Evolutionary conservation across 345 rosid genomes (phyloP), one percentile per base, ranked within the genome.

Genomic region (Raphanus raphanistrum): DNA sequence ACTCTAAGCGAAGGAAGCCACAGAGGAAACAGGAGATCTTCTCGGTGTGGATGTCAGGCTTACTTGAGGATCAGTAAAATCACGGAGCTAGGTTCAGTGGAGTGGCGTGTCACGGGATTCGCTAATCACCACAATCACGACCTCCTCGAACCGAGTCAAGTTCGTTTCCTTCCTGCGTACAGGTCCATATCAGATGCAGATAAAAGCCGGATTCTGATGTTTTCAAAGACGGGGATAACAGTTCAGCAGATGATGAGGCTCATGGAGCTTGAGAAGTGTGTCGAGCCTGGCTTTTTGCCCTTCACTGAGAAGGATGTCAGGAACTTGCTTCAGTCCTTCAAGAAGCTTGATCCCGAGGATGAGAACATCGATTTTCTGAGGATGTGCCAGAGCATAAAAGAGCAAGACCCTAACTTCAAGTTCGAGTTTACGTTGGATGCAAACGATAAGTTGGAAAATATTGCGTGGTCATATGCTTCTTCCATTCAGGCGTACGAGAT

Each of bases 181-280:
- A 87, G 97, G 74, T 88, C 97, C 27, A 94, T 94, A 73, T 90
- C 98, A 16, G 97, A 92, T 63, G 74, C 92, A 13, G 98, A 94
- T 86, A 92, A 88, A 83, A 94, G 88, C 82, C 81, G 97, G 38
- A 89, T 94, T 71, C 87, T 94, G 62, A 92, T 94, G 97, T 94
- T 94, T 90, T 97, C 98, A 10, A 92, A 92, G 85, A 94, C 98
- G 0, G 97, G 97, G 66, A 94, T 94, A 66, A 86, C 98, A 1
- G 93, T 94, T 66, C 98, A 94, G 86, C 98, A 94, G 85, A 94
- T 94, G 98, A 90, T 94, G 94, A 88, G 91, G 87, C 89, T 94
- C 66, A 85, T 94, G 98, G 98, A 94, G 84, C 97, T 94, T 73
- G 97, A 94, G 85, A 94, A 89, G 82, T 90, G 97, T 65, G 91